Conservation (phyloP, 208 protist genomes). For the Wallacemonas sp. region DNA sequence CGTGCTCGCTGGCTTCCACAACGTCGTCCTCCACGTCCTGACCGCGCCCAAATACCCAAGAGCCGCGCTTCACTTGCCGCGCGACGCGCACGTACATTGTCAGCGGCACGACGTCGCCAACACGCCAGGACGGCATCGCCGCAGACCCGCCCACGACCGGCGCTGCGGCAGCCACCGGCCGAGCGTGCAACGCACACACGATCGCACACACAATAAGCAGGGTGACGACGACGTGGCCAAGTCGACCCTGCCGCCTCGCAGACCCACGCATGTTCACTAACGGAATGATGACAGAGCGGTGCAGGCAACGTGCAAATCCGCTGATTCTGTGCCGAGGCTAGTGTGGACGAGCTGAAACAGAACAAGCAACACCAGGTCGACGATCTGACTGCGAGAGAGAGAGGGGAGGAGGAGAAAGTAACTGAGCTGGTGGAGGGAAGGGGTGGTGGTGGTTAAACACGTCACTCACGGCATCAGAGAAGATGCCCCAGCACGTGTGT, state of each 20-base stretch:
- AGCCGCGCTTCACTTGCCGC: constrained; percentile 13
- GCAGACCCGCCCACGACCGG: not conserved
- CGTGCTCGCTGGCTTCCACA: constrained; percentile 7
- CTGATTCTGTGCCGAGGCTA: no score
- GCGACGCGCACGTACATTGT: constrained; percentile 58
- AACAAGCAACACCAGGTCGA: not conserved
- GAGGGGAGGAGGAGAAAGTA: not conserved
- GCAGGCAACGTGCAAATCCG: no score
- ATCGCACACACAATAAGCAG: not conserved
- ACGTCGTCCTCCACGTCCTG: constrained; percentile 19
- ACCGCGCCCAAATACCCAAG: constrained; percentile 17
- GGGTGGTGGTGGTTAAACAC: no score
- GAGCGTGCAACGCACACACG: not conserved
- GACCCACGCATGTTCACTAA: no score
- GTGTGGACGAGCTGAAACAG: no score
- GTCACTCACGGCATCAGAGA: no score
- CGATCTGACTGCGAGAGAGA: not conserved
- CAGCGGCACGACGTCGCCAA: constrained; percentile 59
- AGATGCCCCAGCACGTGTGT: no score
- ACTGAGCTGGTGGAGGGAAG: not conserved
- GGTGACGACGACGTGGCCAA: no score
- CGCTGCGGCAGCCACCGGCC: not conserved
- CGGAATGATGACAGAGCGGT: no score
- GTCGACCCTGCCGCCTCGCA: no score
- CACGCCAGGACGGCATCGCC: not conserved